These are phyloP conservation scores for Obelidium mucronatum DNA, from an alignment of 192 early-diverging fungal genomes.

Conservation along the genomic window DNA sequence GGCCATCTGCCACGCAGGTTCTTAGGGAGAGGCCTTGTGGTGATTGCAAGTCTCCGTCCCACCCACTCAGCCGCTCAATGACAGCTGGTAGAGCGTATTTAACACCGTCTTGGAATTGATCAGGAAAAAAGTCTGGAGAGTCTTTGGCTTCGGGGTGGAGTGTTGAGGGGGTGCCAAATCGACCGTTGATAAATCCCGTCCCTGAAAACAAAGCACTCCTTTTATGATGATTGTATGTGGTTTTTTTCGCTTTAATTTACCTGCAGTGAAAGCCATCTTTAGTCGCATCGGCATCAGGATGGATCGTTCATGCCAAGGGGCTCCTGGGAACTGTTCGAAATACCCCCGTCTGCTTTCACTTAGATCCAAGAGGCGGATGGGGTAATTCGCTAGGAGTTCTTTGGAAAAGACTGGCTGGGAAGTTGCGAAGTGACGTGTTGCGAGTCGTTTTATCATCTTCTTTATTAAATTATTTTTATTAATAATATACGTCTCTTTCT, in stretches of 20 bases:
- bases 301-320: constrained; percentile 10
- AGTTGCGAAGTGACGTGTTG: too few relatives aligned
- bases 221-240: too few relatives aligned
- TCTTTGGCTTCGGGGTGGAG: not conserved
- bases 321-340: not conserved
- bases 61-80: constrained; percentile 10
- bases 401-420: too few relatives aligned
- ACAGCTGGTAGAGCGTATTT: constrained; percentile 1
- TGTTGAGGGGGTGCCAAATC: not conserved
- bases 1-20: not conserved
- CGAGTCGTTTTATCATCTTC: too few relatives aligned
- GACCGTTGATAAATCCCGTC: constrained; percentile 27
- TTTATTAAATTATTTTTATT: too few relatives aligned
- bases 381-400: not conserved
- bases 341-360: not conserved
- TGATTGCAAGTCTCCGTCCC: constrained; percentile 7
- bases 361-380: not conserved
- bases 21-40: not conserved
- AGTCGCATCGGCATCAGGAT: constrained; percentile 32
- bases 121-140: not conserved
- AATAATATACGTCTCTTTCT: too few relatives aligned
- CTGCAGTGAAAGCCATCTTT: constrained; percentile 3
- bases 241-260: too few relatives aligned
- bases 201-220: too few relatives aligned
- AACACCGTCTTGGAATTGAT: not conserved